Percentiles rank a stretch among this genome's conserved stretches.
Conservation (phyloP, 108 stramenopile species). For the Skeletonema marinoi region DNA sequence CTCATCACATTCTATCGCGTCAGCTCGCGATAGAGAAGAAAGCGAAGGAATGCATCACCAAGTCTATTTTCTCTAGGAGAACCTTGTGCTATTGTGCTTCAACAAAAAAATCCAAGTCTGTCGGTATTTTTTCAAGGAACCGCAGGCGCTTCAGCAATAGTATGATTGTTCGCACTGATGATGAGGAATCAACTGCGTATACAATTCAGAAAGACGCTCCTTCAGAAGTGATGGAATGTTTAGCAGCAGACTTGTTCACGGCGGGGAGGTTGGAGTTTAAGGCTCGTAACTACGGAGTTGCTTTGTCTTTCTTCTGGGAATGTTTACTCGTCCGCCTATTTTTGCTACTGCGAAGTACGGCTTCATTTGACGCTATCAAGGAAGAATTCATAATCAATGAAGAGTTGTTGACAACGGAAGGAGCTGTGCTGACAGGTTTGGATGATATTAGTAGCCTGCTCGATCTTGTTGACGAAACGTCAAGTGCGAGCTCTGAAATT, state of each 20-base stretch:
- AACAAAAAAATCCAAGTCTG: not conserved
- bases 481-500: constrained; percentile 1
- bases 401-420: constrained; percentile 15
- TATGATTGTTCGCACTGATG: not conserved
- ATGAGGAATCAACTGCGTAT: not conserved
- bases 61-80: constrained; percentile 32
- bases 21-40: constrained; percentile 26
- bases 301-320: constrained; percentile 46
- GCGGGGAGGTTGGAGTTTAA: constrained; percentile 36
- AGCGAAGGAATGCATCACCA: constrained; percentile 35
- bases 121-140: not conserved
- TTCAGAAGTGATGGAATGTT: constrained; percentile 6
- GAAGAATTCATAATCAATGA: constrained; percentile 13
- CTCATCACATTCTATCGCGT: constrained; percentile 17
- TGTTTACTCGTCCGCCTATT: constrained; percentile 22
- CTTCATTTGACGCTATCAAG: not conserved
- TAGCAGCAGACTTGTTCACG: constrained; percentile 29
- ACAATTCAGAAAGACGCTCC: constrained; percentile 3
- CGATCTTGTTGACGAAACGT: constrained; percentile 1
- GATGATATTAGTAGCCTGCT: constrained; percentile 12
- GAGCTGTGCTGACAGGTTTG: constrained; percentile 16
- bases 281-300: constrained; percentile 27
- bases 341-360: not conserved
- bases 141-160: constrained; percentile 8
- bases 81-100: constrained; percentile 17